Conservation (phyloP, 768 basidiomycete species). For the Calocybe indica region DNA sequence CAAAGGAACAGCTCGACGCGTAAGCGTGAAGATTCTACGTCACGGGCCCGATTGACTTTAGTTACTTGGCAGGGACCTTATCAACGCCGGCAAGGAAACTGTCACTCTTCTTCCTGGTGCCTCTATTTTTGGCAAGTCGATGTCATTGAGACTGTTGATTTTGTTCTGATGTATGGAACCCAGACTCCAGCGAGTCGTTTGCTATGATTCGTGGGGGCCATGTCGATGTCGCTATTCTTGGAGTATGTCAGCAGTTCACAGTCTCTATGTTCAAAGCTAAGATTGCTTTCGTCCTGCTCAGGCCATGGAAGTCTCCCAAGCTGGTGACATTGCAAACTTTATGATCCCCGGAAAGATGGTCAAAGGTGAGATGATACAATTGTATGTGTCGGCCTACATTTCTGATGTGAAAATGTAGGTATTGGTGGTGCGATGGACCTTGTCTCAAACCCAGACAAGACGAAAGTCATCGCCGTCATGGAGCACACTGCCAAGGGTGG, state of each 20-base stretch:
- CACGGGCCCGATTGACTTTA: conserved; percentile 3
- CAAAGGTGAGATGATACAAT: conserved; percentile 43
- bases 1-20: conserved; percentile 74
- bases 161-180: conserved; percentile 1
- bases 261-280: conserved; percentile 1
- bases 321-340: conserved; percentile 94
- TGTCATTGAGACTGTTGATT: neutral
- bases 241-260: conserved; percentile 43
- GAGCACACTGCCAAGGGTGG: conserved; percentile 91
- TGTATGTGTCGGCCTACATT: too few relatives aligned
- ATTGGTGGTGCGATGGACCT: conserved; percentile 97
- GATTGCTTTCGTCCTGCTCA: conserved; percentile 18
- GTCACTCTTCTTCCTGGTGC: conserved; percentile 90
- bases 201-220: conserved; percentile 98
- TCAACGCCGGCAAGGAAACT: conserved; percentile 94
- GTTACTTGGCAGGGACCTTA: conserved; percentile 58
- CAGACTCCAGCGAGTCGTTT: conserved; percentile 90
- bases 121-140: conserved; percentile 72
- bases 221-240: conserved; percentile 89
- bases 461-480: conserved; percentile 85
- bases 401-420: conserved; percentile 32
- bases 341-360: conserved; percentile 97
- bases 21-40: conserved; percentile 29
- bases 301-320: conserved; percentile 94
- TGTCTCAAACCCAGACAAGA: conserved; percentile 93